Evolutionary conservation across 2,329 filamentous ascomycete species (phyloP).

Genomic region (Colletotrichum eremochloae): DNA sequence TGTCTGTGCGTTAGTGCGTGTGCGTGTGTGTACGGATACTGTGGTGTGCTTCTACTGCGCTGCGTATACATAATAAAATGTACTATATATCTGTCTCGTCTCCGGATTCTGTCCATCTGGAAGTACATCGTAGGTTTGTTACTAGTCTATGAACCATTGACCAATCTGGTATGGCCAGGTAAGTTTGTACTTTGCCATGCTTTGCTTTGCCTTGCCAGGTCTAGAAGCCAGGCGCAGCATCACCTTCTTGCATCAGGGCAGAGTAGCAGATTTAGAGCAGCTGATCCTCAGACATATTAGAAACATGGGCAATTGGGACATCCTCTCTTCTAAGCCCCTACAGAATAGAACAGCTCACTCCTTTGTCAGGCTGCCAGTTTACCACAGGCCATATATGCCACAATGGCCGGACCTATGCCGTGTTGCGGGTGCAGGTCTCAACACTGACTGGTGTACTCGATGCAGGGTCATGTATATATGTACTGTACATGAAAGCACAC

Average conservation of each 20-base stretch:
- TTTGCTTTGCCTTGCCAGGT: not conserved
- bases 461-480: not conserved
- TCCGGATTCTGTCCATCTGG: not conserved
- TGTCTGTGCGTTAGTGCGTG: not conserved
- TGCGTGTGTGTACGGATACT: not conserved
- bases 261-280: not conserved
- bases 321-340: not conserved
- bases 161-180: not conserved
- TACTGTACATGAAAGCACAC: not conserved
- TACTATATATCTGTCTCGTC: not conserved
- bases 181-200: not conserved
- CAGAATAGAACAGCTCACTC: not conserved
- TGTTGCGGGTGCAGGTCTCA: not conserved
- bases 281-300: not conserved
- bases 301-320: not conserved
- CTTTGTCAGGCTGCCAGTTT: not conserved
- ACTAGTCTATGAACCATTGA: not conserved
- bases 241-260: not conserved
- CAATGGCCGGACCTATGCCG: not conserved
- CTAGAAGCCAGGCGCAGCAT: not conserved
- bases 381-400: not conserved
- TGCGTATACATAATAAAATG: not conserved
- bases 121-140: not conserved
- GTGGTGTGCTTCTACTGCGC: not conserved
- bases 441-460: not conserved